These are phyloP conservation scores for Homolaphlyctis polyrhiza DNA, from an alignment of 371 early-diverging fungal species.

Conservation along the genomic window DNA sequence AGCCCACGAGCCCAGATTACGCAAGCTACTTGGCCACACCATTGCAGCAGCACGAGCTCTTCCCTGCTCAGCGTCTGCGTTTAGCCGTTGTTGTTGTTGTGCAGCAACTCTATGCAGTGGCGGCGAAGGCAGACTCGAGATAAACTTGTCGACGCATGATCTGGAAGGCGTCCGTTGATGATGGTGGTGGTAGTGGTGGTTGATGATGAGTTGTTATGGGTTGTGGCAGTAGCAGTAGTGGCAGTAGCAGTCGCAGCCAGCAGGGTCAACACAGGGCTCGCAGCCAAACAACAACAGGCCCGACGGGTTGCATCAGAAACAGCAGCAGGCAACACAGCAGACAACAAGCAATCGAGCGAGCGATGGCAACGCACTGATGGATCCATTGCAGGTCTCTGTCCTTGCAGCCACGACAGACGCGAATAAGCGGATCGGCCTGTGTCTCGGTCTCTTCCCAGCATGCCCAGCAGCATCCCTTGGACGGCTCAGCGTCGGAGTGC, in stretches of 20 bases:
- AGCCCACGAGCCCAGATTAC: too few species aligned
- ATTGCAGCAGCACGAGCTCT: too few species aligned
- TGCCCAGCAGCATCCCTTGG: slow-evolving; percentile 9
- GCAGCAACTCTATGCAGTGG: too few species aligned
- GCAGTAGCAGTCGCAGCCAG: too few species aligned
- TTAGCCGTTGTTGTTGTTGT: too few species aligned
- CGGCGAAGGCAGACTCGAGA: slow-evolving; percentile 22
- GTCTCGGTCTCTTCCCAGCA: slow-evolving; percentile 16
- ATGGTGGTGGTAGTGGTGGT: background rate
- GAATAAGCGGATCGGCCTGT: slow-evolving; percentile 24
- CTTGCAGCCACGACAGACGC: slow-evolving; percentile 39
- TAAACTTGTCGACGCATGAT: slow-evolving; percentile 27
- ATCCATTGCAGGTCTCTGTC: slow-evolving; percentile 41
- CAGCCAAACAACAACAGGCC: too few species aligned
- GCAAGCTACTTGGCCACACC: too few species aligned
- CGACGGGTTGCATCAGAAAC: too few species aligned
- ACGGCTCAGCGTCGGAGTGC: background rate
- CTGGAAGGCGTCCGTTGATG: background rate
- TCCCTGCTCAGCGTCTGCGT: too few species aligned
- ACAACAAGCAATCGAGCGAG: background rate
- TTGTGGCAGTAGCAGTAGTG: background rate
- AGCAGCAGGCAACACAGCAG: background rate
- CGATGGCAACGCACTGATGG: slow-evolving; percentile 19
- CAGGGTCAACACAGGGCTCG: too few species aligned
- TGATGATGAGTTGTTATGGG: background rate